A percentile compares a stretch with the other conserved stretches of the same genome.
Evolutionary conservation across 208 protist species (phyloP).

Genomic region (Leishmania braziliensis): DNA sequence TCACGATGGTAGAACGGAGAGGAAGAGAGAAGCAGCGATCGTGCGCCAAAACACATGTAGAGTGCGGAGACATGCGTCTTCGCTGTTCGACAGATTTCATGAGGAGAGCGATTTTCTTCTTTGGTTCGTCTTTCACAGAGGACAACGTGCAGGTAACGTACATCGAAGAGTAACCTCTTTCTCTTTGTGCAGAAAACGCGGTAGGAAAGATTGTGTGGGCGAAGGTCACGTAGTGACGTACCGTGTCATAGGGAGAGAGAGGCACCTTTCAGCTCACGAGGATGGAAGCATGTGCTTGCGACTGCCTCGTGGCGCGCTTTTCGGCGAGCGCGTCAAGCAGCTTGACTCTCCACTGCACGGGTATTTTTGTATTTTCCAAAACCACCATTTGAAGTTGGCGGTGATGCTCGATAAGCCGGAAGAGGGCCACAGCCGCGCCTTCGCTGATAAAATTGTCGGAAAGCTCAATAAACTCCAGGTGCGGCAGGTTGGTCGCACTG

Average conservation of each 20-base stretch:
- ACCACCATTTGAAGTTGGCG: slow-evolving; percentile 60
- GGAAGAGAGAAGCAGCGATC: neutral
- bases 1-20: neutral
- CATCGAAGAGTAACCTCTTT: neutral
- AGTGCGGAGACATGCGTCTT: neutral
- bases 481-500: slow-evolving; percentile 48
- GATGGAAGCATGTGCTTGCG: neutral
- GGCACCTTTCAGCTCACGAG: slow-evolving; percentile 2
- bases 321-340: slow-evolving; percentile 52
- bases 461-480: slow-evolving; percentile 73
- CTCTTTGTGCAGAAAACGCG: neutral
- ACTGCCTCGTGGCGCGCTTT: slow-evolving; percentile 32
- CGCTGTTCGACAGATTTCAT: neutral
- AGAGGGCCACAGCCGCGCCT: slow-evolving; percentile 68
- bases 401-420: slow-evolving; percentile 62
- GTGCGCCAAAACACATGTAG: neutral
- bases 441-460: slow-evolving; percentile 92
- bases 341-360: slow-evolving; percentile 73
- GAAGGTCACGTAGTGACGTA: neutral
- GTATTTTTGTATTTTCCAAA: slow-evolving; percentile 88
- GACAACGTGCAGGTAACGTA: neutral
- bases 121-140: neutral
- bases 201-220: neutral
- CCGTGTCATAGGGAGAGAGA: neutral
- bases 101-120: neutral